A percentile compares a stretch with the other conserved stretches of the same genome.
Evolutionary conservation across 2,329 filamentous ascomycete species (phyloP).

Genomic region (Teratosphaeriaceae sp.): DNA sequence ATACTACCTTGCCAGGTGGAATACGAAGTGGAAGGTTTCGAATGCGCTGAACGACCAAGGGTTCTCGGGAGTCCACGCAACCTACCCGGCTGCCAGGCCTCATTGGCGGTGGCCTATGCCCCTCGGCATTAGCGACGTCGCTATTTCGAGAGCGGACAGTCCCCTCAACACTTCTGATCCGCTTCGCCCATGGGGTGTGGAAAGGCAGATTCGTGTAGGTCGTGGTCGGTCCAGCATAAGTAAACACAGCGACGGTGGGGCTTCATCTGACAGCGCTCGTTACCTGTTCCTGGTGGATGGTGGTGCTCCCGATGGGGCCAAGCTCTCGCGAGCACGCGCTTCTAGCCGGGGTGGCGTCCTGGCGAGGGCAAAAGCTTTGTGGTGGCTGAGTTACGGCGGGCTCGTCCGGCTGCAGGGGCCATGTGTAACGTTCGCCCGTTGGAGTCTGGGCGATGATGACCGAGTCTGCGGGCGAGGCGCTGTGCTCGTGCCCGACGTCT

Average conservation of each 20-base stretch:
- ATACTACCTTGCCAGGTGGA: background rate
- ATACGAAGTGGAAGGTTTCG: background rate
- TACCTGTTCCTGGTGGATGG: background rate
- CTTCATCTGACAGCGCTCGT: background rate
- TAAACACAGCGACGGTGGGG: no score
- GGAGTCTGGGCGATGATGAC: background rate
- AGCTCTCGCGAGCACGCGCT: background rate
- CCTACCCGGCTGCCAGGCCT: background rate
- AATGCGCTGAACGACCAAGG: no score
- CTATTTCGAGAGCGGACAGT: background rate
- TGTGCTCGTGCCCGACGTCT: no score
- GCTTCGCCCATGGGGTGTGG: constrained; percentile 2
- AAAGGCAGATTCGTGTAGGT: no score
- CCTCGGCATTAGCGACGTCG: background rate
- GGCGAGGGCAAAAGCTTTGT: background rate
- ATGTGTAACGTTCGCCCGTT: background rate
- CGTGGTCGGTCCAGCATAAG: no score
- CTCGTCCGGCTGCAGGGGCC: background rate
- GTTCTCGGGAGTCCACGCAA: background rate
- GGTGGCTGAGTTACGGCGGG: constrained; percentile 1
- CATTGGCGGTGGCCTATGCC: background rate
- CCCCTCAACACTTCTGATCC: background rate
- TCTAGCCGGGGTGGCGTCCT: background rate
- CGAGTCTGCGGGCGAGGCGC: background rate
- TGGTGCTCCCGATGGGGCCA: no score